Evolutionary conservation across 2,329 filamentous ascomycete species (phyloP), one percentile per base, ranked within the genome.

Genomic region (Hymenoscyphus infarciens): DNA sequence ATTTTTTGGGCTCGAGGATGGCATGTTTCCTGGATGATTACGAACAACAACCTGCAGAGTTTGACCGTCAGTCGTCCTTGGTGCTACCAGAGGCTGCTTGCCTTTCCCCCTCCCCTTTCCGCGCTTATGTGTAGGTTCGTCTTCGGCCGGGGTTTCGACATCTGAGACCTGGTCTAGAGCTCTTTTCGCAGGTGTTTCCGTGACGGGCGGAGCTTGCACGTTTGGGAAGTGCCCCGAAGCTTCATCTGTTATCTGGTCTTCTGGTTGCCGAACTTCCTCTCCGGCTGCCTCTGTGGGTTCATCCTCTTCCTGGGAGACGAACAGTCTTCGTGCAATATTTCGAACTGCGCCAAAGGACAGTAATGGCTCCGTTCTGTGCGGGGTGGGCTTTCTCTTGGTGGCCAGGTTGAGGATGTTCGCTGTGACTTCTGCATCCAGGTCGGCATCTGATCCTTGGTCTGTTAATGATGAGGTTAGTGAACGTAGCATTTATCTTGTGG

Each of bases 1-100:
- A n/a, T 57, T 33, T 38, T 25, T 29, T 7, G 42, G 19, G 7
- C 4, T 49, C 19, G 42, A 10, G 11, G 42, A 10, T 49, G 42
- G n/a, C 4, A 22, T 22, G 6, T 49, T 49, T 22, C 8, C 42
- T 5, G 42, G 7, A 22, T 10, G n/a, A 13, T 5, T 8, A 1
- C 11, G 52, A 55, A 55, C 15, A 11, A 55, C 25, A 55, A 55
- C 52, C 13, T 55, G 4, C 52, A 55, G 16, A 55, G 11, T 55
- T 19, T 55, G 25, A 7, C 52, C 52, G 6, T 31, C 25, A 33
- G 11, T 56, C 35, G 57, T 59, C 45, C 60, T 64, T 6, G 61
- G 55, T 29, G 45, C 33, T 19, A 57, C 19, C 7, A 64, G 33
- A 2, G 49, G 22, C 27, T 45, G 7, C 25, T 60, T 61, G 11